Evolutionary conservation across 148 eudicot genomes (phyloP).

Genomic region (Rhododendron henanense): DNA sequence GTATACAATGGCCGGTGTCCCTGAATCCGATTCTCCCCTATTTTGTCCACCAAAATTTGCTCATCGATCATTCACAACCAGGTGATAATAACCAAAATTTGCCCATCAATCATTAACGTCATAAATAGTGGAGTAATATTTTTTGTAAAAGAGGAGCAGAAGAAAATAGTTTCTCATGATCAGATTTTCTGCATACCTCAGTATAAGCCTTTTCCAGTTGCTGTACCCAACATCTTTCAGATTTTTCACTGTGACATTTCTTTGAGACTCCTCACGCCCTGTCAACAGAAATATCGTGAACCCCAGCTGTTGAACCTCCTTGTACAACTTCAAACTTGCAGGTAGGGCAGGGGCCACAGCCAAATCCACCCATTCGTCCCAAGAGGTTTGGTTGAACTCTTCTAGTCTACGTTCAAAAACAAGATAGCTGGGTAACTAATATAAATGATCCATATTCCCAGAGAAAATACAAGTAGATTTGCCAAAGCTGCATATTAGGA

Average conservation of each 20-base stretch:
- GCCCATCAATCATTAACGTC: background rate
- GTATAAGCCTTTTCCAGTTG: constrained; percentile 67
- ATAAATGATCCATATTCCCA: background rate
- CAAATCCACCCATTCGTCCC: constrained; percentile 48
- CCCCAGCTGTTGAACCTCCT: constrained; percentile 58
- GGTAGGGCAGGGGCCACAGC: constrained; percentile 67
- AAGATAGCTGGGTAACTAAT: background rate
- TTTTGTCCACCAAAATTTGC: constrained; percentile 11
- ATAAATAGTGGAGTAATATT: background rate
- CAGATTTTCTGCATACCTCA: constrained; percentile 41
- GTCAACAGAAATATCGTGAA: constrained; percentile 72
- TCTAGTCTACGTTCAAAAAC: constrained; percentile 38
- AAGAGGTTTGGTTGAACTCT: constrained; percentile 45
- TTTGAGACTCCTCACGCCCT: constrained; percentile 60
- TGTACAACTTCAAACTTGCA: constrained; percentile 72
- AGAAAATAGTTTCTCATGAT: background rate
- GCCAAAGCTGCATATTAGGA: too few species aligned
- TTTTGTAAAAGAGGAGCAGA: background rate
- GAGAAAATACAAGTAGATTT: background rate
- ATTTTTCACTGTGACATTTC: constrained; percentile 53
- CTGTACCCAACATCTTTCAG: constrained; percentile 53
- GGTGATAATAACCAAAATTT: background rate
- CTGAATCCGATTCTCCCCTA: constrained; percentile 56
- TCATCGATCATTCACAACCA: background rate
- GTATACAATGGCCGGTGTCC: constrained; percentile 46